Conservation (phyloP, 1,284 basidiomycete genomes). For the Marasmius tenuissimus region DNA sequence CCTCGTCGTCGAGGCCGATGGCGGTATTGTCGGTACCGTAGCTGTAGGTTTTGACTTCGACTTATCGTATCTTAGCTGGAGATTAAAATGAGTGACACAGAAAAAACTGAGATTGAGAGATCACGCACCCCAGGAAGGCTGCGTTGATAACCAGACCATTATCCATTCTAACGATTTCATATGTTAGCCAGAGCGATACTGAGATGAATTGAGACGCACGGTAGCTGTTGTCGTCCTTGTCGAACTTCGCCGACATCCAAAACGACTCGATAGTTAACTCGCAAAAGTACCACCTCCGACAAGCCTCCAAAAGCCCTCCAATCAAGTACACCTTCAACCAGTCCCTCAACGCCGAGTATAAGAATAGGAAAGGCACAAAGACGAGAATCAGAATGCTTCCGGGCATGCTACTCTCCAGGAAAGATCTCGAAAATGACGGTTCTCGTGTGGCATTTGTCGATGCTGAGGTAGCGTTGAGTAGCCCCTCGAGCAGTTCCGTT, state of each 20-base stretch:
- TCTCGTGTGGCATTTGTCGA: background rate
- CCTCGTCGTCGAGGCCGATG: constrained; percentile 36
- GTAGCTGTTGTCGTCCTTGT: constrained; percentile 56
- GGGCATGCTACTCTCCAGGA: background rate
- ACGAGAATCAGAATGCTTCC: constrained; percentile 17
- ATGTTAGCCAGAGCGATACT: background rate
- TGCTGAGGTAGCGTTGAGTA: background rate
- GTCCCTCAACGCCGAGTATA: constrained; percentile 54
- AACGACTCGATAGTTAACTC: constrained; percentile 46
- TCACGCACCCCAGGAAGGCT: constrained; percentile 43
- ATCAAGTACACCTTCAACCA: constrained; percentile 64
- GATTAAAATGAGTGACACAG: background rate
- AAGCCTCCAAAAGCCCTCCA: constrained; percentile 59
- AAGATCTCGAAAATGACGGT: background rate
- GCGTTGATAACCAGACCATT: constrained; percentile 60
- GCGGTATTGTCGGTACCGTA: constrained; percentile 36
- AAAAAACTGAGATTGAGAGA: constrained; percentile 22
- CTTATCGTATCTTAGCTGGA: constrained; percentile 44
- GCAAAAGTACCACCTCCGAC: constrained; percentile 50
- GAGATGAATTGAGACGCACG: constrained; percentile 35
- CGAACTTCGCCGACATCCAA: constrained; percentile 63
- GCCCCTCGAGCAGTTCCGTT: background rate
- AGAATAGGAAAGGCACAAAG: constrained; percentile 41
- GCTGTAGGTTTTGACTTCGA: constrained; percentile 47
- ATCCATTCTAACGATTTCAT: constrained; percentile 47